These are phyloP conservation scores for Piloderma croceum DNA, from an alignment of 768 basidiomycete species.

Conservation along the genomic window DNA sequence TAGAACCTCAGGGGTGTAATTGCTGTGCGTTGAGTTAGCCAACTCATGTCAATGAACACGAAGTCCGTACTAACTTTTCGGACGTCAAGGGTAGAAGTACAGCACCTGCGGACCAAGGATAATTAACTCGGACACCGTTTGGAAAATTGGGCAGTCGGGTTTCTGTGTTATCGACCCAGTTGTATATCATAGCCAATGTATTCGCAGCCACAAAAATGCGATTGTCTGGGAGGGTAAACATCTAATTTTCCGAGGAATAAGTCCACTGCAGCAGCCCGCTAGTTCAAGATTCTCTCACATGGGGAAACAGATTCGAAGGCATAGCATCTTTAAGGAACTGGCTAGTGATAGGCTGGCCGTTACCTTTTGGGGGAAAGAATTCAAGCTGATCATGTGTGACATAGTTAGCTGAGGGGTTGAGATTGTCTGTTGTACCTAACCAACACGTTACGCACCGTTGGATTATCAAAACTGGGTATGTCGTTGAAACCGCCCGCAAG, in stretches of 20 bases:
- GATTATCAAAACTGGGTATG: constrained; percentile 16
- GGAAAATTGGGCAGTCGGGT: constrained; percentile 29
- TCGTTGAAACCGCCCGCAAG: constrained; percentile 37
- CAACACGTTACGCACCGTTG: too few species aligned
- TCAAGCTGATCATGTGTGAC: constrained; percentile 12
- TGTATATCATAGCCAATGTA: constrained; percentile 27
- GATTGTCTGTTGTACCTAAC: too few species aligned
- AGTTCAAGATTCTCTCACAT: neutral
- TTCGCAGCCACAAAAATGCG: constrained; percentile 25
- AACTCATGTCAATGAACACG: too few species aligned
- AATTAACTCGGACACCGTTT: constrained; percentile 30
- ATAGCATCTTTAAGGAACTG: constrained; percentile 10
- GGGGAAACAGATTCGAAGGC: constrained; percentile 14
- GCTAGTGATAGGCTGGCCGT: constrained; percentile 15
- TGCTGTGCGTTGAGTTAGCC: too few species aligned
- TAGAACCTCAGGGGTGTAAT: constrained; percentile 25
- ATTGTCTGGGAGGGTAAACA: constrained; percentile 19
- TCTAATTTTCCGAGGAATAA: neutral
- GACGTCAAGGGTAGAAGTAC: constrained; percentile 27
- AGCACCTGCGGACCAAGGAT: constrained; percentile 23
- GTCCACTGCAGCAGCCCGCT: neutral
- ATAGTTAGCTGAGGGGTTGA: too few species aligned
- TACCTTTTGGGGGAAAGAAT: constrained; percentile 15
- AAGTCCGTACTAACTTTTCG: too few species aligned
- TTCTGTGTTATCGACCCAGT: constrained; percentile 29